phyloP scores from a whole-genome alignment of 163 green algal species.

The Chlorella variabilis region DNA sequence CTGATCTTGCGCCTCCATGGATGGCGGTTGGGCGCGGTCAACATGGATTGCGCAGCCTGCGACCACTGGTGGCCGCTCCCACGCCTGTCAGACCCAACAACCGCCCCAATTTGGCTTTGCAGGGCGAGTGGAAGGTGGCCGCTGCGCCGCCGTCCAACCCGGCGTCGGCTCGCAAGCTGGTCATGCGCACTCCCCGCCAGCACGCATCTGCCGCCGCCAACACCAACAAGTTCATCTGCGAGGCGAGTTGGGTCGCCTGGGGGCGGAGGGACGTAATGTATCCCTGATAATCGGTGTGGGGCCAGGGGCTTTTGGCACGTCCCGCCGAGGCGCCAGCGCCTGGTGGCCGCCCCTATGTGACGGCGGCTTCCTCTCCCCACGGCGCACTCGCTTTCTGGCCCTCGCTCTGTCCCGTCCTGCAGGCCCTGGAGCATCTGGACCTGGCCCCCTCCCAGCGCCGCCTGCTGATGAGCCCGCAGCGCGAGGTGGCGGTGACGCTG shows the following conservation, averaged over 20 bases:
- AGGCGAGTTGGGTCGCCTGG: too few species aligned
- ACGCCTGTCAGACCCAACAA: not conserved
- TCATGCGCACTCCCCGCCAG: not conserved
- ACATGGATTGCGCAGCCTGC: too few species aligned
- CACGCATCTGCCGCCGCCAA: not conserved
- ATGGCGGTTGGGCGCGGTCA: too few species aligned
- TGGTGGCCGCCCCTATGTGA: too few species aligned
- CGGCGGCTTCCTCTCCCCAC: too few species aligned
- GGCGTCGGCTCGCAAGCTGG: not conserved
- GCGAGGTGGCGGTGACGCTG: conserved; percentile 70
- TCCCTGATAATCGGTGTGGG: too few species aligned
- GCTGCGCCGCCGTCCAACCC: not conserved
- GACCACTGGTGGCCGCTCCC: not conserved
- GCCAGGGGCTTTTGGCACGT: too few species aligned
- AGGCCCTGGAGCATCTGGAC: conserved; percentile 85
- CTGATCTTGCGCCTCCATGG: too few species aligned
- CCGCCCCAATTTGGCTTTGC: not conserved
- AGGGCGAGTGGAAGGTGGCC: not conserved
- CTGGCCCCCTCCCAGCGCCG: conserved; percentile 80
- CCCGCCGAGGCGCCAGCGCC: too few species aligned
- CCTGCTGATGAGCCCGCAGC: conserved; percentile 84
- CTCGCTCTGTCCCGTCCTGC: too few species aligned
- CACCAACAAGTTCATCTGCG: not conserved
- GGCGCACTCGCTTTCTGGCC: too few species aligned
- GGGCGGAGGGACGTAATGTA: too few species aligned